phyloP scores from a whole-genome alignment of 768 basidiomycete species.

The Podaxis sp. region DNA sequence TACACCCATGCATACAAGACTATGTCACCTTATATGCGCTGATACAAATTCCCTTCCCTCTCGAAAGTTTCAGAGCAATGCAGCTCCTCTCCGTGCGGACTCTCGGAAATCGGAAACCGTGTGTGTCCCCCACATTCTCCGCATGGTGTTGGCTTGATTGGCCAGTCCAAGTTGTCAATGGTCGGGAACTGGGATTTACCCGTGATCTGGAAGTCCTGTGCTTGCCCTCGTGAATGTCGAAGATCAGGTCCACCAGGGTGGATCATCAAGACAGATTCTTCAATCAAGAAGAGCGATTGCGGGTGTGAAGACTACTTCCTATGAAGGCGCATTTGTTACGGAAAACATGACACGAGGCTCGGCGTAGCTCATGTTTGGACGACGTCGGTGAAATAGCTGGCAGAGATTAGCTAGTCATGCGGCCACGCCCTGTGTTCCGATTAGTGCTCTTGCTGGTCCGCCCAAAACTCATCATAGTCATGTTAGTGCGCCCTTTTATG shows the following conservation, averaged over 20 bases:
- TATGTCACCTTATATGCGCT: conserved; percentile 5
- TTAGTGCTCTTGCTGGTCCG: background rate
- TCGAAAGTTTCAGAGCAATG: background rate
- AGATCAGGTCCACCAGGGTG: background rate
- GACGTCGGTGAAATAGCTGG: background rate
- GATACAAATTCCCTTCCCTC: background rate
- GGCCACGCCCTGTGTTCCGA: background rate
- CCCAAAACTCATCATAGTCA: background rate
- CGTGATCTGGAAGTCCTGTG: background rate
- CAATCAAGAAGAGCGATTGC: background rate
- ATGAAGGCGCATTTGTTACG: background rate
- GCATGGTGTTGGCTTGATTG: background rate
- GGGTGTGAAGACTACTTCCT: conserved; percentile 9
- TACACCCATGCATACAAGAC: conserved; percentile 1
- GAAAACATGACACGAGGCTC: background rate
- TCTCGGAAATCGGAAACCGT: too few species aligned
- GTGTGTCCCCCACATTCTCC: too few species aligned
- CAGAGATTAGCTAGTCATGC: background rate
- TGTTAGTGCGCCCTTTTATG: background rate
- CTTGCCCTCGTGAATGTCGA: background rate
- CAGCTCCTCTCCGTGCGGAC: background rate
- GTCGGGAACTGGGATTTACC: background rate
- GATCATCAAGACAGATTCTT: conserved; percentile 9
- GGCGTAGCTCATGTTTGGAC: background rate
- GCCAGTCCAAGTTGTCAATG: background rate